Conservation (phyloP, 176 grass and related monocot species). For the Aegilops sharonensis region DNA sequence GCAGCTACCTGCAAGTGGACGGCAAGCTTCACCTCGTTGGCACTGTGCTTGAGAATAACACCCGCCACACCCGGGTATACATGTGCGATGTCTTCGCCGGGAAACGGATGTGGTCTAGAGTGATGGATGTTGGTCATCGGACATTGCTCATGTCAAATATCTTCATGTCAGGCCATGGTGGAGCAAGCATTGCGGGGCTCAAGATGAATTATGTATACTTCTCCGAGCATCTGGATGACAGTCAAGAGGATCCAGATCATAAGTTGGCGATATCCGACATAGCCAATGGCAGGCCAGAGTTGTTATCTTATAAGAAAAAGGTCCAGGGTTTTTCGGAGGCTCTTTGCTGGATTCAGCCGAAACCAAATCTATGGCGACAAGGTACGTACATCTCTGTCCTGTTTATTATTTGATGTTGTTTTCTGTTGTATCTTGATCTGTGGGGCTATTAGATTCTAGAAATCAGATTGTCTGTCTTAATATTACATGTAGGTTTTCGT, state of each 20-base stretch:
- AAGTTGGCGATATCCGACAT: not conserved
- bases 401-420: too few relatives aligned
- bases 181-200: not conserved
- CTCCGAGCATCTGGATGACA: not conserved
- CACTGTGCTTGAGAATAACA: not conserved
- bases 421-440: too few relatives aligned
- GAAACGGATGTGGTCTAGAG: slow-evolving; percentile 5
- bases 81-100: not conserved
- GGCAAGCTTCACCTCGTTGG: slow-evolving; percentile 23
- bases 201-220: not conserved
- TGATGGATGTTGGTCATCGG: not conserved
- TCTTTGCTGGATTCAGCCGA: slow-evolving; percentile 13
- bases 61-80: not conserved
- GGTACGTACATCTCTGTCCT: not conserved
- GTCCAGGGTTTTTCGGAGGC: not conserved
- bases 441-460: too few relatives aligned
- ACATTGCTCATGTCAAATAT: not conserved
- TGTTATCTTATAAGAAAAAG: too few relatives aligned
- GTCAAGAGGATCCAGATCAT: too few relatives aligned
- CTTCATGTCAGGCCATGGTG: not conserved
- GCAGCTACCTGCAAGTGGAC: slow-evolving; percentile 15
- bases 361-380: not conserved
- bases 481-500: too few relatives aligned
- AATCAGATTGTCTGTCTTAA: too few relatives aligned
- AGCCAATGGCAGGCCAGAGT: not conserved